A percentile compares a stretch with the other conserved stretches of the same genome.
These are phyloP conservation scores for Candida tropicalis DNA, from an alignment of 1,139 yeast species.

Conservation along the genomic window DNA sequence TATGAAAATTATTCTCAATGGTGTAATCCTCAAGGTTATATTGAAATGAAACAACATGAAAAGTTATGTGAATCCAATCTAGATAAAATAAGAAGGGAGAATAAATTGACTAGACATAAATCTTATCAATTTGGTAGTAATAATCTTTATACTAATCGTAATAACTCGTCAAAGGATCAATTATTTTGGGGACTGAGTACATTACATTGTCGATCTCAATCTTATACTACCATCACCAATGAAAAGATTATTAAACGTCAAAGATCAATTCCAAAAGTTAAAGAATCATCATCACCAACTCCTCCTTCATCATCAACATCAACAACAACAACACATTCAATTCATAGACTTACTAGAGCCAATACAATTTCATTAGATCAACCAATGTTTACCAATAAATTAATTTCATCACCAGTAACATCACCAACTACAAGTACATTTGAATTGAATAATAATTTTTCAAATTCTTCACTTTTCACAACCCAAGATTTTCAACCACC, in stretches of 20 bases:
- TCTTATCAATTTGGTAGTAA: constrained; percentile 25
- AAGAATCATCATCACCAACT: constrained; percentile 1
- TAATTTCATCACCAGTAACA: constrained; percentile 6
- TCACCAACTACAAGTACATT: constrained; percentile 16
- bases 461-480: not conserved
- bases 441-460: constrained; percentile 6
- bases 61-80: constrained; percentile 72
- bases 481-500: constrained; percentile 36
- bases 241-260: constrained; percentile 43
- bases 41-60: constrained; percentile 85
- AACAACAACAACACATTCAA: constrained; percentile 6
- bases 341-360: constrained; percentile 21
- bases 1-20: constrained; percentile 54
- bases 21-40: constrained; percentile 77
- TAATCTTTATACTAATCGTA: not conserved
- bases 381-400: constrained; percentile 18
- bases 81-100: constrained; percentile 64
- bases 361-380: constrained; percentile 22
- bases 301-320: not conserved
- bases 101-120: constrained; percentile 45
- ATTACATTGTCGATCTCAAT: constrained; percentile 32
- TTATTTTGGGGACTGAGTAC: constrained; percentile 3
- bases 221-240: constrained; percentile 36
- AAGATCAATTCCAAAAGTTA: constrained; percentile 25
- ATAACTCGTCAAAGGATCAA: constrained; percentile 3